Percentiles rank a stretch among this genome's conserved stretches.
Conservation (phyloP, 2,329 filamentous ascomycete species). For the Fusarium tuaranense region DNA sequence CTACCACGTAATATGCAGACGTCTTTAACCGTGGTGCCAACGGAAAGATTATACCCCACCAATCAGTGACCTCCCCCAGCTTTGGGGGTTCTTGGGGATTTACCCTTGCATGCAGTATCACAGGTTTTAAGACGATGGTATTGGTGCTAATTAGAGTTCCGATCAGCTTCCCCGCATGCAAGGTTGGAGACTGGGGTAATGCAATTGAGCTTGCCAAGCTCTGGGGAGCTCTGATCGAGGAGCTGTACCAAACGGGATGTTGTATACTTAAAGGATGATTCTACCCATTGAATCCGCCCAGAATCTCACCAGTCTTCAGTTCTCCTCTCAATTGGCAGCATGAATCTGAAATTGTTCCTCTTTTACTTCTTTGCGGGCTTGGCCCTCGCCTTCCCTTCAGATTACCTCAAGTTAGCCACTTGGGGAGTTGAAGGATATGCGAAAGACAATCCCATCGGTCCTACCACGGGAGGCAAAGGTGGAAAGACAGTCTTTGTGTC, state of each 20-base stretch:
- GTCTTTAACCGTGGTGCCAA: neutral
- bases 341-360: conserved; percentile 32
- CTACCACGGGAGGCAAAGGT: conserved; percentile 55
- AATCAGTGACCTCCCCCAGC: neutral
- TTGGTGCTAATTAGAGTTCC: conserved; percentile 37
- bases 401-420: conserved; percentile 36
- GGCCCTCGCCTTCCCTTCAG: conserved; percentile 25
- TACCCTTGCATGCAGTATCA: neutral
- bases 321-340: neutral
- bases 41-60: neutral
- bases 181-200: neutral
- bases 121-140: neutral
- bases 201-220: conserved; percentile 11
- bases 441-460: conserved; percentile 51
- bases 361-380: conserved; percentile 26
- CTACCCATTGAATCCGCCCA: neutral
- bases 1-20: neutral
- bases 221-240: neutral
- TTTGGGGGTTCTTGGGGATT: conserved; percentile 5
- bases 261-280: conserved; percentile 13
- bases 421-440: conserved; percentile 45
- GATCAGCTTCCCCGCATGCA: conserved; percentile 33
- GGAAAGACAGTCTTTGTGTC: conserved; percentile 61
- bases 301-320: neutral
- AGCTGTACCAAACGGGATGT: neutral